Base-by-base conservation (phyloP, 2,329 filamentous ascomycete genomes). In the Juglanconis sp. region DNA sequence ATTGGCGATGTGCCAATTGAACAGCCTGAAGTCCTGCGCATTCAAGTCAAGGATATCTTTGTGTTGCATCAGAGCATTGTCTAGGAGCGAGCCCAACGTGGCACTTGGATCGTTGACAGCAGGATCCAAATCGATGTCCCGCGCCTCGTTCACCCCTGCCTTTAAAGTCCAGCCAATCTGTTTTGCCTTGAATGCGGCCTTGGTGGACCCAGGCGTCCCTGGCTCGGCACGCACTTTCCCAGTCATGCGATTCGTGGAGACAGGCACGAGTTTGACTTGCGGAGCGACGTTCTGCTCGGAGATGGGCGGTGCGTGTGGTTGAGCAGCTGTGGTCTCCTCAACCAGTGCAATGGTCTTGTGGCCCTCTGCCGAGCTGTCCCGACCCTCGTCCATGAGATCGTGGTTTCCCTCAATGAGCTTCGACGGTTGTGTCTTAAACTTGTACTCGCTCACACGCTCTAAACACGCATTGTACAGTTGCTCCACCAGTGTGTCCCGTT, bases 1-100 rank as follows among this genome's bases (percentile, higher is more conserved):
- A 70, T 99, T 99, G 65, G 96, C 96, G 72, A 97, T 90, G 74
- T 99, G 96, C 95, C 95, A 99, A 70, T 97, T 99, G 69, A 98
- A 83, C 15, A 99, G 80, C 50, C 95, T 86, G 74, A 96, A 88
- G 69, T 99, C 95, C 70, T 92, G 90, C 1, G 93, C 85, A 13
- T 87, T 91, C 56, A 99, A 77, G 61, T 96, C 88, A 34, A 98
- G 82, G 53, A 99, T 83, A 36, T 84, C 81, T 68, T 90, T 88
- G 71, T 96, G 99, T 72, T 98, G 93, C 17, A 83, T 83, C 62
- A 99, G 87, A n/a, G 92, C 91, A 65, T 92, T 87, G 69, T 99
- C 92, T 78, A 98, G 90, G 2, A 96, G 90, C n/a, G 89, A 89
- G 1, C 95, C 95, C 10, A 99, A 79, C 0, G 91, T 96, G 31